phyloP scores from a whole-genome alignment of 352 stramenopile genomes.

The Phytopythium boreale region DNA sequence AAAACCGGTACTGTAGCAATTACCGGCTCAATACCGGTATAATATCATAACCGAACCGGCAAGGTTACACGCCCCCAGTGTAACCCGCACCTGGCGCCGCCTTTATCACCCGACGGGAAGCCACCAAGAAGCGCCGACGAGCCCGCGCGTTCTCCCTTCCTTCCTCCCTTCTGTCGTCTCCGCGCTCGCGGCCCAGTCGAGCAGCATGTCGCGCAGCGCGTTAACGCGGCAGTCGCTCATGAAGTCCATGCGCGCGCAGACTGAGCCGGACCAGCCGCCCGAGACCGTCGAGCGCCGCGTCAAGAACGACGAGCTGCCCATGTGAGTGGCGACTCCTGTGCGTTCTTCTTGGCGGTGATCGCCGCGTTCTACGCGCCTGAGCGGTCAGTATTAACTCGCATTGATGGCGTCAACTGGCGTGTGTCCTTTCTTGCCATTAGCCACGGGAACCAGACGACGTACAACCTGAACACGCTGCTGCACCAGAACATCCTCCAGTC shows the following conservation, averaged over 20 bases:
- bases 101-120: too few relatives aligned
- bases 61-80: too few relatives aligned
- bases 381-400: neutral
- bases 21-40: too few relatives aligned
- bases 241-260: slow-evolving; percentile 50
- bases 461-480: slow-evolving; percentile 96
- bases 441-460: slow-evolving; percentile 88
- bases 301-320: slow-evolving; percentile 75
- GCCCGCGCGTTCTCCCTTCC: neutral
- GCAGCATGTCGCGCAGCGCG: slow-evolving; percentile 73
- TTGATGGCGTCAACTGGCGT: neutral
- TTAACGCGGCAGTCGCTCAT: slow-evolving; percentile 62
- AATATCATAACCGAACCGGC: too few relatives aligned
- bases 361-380: too few relatives aligned
- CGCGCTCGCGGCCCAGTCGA: neutral
- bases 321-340: slow-evolving; percentile 39
- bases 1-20: too few relatives aligned
- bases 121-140: neutral
- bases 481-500: slow-evolving; percentile 94
- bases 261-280: slow-evolving; percentile 18
- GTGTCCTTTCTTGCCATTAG: slow-evolving; percentile 20
- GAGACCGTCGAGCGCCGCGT: slow-evolving; percentile 53
- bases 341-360: neutral
- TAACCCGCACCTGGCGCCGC: too few relatives aligned
- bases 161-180: neutral